Evolutionary conservation across 2,329 filamentous ascomycete species (phyloP).

Genomic region (Pestalotiopsis sp.): DNA sequence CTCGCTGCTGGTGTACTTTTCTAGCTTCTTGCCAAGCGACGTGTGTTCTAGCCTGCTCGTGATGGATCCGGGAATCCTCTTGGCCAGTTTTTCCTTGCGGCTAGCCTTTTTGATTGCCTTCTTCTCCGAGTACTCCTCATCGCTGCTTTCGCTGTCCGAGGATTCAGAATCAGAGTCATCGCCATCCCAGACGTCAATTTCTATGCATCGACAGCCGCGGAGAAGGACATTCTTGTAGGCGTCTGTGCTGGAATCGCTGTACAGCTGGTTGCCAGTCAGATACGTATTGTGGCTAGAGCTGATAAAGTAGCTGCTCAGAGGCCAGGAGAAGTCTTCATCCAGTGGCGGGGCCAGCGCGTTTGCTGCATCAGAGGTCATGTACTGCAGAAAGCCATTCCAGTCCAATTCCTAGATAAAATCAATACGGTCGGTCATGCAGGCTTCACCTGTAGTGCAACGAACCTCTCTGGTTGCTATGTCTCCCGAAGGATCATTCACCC

Average conservation of each 20-base stretch:
- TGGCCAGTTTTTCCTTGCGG: conserved; percentile 66
- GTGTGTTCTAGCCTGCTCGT: conserved; percentile 51
- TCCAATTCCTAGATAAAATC: conserved; percentile 39
- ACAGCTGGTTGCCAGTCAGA: conserved; percentile 84
- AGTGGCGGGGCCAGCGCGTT: conserved; percentile 43
- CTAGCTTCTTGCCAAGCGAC: conserved; percentile 45
- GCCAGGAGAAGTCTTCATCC: conserved; percentile 66
- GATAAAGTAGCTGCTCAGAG: conserved; percentile 89
- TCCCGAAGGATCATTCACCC: conserved; percentile 28
- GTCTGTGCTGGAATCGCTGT: conserved; percentile 82
- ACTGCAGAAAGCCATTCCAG: conserved; percentile 52
- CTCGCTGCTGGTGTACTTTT: conserved; percentile 25
- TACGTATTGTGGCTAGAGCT: conserved; percentile 97
- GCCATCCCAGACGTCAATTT: conserved; percentile 96
- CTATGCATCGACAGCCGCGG: conserved; percentile 86
- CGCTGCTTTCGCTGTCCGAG: conserved; percentile 63
- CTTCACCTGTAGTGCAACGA: conserved; percentile 13
- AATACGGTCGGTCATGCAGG: conserved; percentile 22
- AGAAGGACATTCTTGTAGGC: conserved; percentile 84
- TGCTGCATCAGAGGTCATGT: conserved; percentile 56
- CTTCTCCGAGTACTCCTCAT: conserved; percentile 49
- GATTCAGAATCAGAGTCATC: conserved; percentile 71
- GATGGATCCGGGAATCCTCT: conserved; percentile 50
- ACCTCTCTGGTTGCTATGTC: conserved; percentile 30
- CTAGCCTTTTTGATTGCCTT: conserved; percentile 64